phyloP scores from a whole-genome alignment of 805 yeast genomes.

The Metschnikowia cerradonensis region DNA sequence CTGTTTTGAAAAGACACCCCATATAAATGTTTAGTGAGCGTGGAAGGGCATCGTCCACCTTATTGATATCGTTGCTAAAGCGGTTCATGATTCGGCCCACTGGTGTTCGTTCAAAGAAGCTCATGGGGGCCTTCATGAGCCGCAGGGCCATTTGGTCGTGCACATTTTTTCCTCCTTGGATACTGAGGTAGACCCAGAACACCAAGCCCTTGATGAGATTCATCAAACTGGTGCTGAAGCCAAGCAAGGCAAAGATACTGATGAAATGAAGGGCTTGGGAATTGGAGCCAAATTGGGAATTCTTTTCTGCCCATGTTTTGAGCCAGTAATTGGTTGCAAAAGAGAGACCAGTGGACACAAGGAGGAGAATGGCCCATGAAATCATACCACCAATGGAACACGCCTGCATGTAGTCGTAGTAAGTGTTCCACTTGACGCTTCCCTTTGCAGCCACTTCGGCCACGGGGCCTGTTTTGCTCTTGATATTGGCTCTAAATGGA shows the following conservation, averaged over 20 bases:
- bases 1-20: conserved; percentile 39
- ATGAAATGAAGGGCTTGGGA: conserved; percentile 44
- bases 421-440: conserved; percentile 51
- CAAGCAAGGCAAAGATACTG: conserved; percentile 52
- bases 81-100: conserved; percentile 62
- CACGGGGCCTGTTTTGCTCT: conserved; percentile 11
- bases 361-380: conserved; percentile 32
- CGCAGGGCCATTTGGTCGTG: conserved; percentile 56
- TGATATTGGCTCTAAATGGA: conserved; percentile 27
- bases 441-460: conserved; percentile 51
- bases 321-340: conserved; percentile 58
- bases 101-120: conserved; percentile 67
- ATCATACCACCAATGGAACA: conserved; percentile 51
- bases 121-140: conserved; percentile 58
- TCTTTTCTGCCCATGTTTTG: conserved; percentile 63
- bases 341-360: conserved; percentile 26
- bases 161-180: conserved; percentile 51
- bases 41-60: conserved; percentile 56
- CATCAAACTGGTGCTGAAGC: conserved; percentile 48
- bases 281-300: conserved; percentile 39
- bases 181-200: conserved; percentile 50
- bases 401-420: conserved; percentile 53
- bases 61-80: conserved; percentile 59
- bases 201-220: conserved; percentile 44
- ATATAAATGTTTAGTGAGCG: conserved; percentile 48